phyloP scores from a whole-genome alignment of 164 flowering plant genomes.

The Amborella trichopoda region DNA sequence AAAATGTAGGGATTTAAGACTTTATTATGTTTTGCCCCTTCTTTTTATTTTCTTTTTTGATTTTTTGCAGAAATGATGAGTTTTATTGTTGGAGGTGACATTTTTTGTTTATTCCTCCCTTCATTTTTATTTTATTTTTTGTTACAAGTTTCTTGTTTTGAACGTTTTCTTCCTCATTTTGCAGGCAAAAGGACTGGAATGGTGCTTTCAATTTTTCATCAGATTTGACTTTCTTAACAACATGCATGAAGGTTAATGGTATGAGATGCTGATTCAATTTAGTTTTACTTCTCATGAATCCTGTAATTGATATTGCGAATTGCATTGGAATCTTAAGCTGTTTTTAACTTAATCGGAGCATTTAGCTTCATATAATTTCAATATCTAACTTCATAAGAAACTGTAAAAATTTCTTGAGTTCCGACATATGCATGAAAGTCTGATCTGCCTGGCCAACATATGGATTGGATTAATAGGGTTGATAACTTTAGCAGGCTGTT shows the following conservation, averaged over 20 bases:
- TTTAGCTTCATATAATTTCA: not conserved
- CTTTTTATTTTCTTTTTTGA: too few relatives aligned
- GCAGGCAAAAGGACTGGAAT: slow-evolving; percentile 72
- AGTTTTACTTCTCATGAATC: not conserved
- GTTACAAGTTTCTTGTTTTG: too few relatives aligned
- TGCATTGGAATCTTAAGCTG: not conserved
- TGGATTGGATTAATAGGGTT: too few relatives aligned
- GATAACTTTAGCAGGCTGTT: too few relatives aligned
- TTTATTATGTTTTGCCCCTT: too few relatives aligned
- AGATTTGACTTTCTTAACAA: slow-evolving; percentile 27
- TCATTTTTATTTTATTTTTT: too few relatives aligned
- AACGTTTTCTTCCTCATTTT: slow-evolving; percentile 2
- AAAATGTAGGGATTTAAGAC: too few relatives aligned
- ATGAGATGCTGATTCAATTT: not conserved
- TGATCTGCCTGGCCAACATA: not conserved
- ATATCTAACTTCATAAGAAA: not conserved
- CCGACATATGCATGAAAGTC: not conserved
- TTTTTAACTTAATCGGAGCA: too few relatives aligned
- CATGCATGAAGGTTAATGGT: slow-evolving; percentile 57
- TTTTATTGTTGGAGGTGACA: too few relatives aligned
- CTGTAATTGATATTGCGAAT: not conserved
- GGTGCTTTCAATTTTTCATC: slow-evolving; percentile 71
- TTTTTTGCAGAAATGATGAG: too few relatives aligned
- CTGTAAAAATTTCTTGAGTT: not conserved
- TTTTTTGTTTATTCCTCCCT: too few relatives aligned